Evolutionary conservation across 2,329 filamentous ascomycete species (phyloP).

Genomic region (Talaromyces sp.): DNA sequence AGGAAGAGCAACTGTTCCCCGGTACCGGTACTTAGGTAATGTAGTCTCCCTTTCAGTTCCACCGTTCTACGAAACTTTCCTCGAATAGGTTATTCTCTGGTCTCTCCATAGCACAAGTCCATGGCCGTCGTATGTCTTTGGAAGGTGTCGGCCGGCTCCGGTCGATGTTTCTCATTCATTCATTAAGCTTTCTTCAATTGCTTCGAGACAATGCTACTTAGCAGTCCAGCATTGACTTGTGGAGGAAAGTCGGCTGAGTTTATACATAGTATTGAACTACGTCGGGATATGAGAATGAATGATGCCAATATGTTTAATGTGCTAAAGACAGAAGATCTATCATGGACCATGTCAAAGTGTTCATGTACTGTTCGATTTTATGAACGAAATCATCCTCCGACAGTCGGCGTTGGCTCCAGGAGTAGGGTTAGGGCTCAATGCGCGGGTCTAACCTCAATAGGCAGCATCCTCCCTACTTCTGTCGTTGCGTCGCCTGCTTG

Average conservation of each 20-base stretch:
- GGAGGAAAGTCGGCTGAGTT: background rate
- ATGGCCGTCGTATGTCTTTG: background rate
- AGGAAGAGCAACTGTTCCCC: too few relatives aligned
- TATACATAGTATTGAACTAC: background rate
- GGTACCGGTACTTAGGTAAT: background rate
- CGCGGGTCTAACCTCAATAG: background rate
- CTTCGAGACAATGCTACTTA: background rate
- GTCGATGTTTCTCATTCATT: background rate
- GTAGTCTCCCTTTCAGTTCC: background rate
- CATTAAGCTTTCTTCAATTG: background rate
- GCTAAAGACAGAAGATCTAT: background rate
- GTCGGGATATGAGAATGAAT: background rate
- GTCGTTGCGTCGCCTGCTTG: too few relatives aligned
- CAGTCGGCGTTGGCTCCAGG: background rate
- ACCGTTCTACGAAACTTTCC: background rate
- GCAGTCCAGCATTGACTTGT: background rate
- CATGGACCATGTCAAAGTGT: background rate
- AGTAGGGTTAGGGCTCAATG: conserved; percentile 2
- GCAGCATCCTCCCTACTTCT: too few relatives aligned
- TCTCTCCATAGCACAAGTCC: background rate
- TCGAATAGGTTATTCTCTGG: background rate
- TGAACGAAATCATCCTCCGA: background rate
- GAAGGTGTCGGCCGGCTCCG: conserved; percentile 15
- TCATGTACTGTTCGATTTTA: background rate
- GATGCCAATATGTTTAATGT: background rate